These are phyloP conservation scores for Ramaria rubella DNA, from an alignment of 768 basidiomycete species.

Conservation along the genomic window DNA sequence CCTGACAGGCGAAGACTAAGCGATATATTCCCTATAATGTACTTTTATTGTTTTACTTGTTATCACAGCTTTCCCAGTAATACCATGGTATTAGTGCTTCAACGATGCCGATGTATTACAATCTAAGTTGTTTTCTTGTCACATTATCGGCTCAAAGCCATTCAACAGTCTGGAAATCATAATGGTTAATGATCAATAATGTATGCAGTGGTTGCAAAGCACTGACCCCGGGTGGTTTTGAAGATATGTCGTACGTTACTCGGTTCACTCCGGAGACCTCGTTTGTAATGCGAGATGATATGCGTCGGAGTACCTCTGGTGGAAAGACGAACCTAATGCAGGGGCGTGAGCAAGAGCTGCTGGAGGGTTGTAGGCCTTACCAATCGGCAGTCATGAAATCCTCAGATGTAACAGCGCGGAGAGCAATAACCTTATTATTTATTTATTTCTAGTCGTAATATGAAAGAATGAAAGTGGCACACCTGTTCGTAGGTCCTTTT, in stretches of 20 bases:
- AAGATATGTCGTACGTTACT: constrained; percentile 93
- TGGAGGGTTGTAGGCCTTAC: constrained; percentile 37
- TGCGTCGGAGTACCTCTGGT: constrained; percentile 75
- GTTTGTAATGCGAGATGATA: constrained; percentile 96
- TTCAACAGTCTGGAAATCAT: constrained; percentile 24
- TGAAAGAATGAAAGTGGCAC: constrained; percentile 15
- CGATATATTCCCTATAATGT: neutral
- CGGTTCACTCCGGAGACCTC: constrained; percentile 96
- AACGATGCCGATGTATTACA: neutral
- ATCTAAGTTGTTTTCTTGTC: neutral
- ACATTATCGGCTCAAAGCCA: constrained; percentile 21
- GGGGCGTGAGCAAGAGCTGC: constrained; percentile 3
- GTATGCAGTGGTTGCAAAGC: neutral
- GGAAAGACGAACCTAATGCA: constrained; percentile 89
- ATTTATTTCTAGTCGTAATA: neutral
- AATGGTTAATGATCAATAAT: constrained; percentile 6
- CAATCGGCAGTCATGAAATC: constrained; percentile 99
- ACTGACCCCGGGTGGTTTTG: constrained; percentile 89
- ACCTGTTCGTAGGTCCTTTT: constrained; percentile 93
- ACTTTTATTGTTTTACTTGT: neutral
- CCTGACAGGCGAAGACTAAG: constrained; percentile 1
- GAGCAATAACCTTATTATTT: constrained; percentile 66
- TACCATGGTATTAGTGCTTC: neutral
- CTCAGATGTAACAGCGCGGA: constrained; percentile 94
- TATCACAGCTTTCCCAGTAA: neutral